These are phyloP conservation scores for Carex sylvatica DNA, from an alignment of 202 grass and related monocot genomes.

Conservation along the genomic window DNA sequence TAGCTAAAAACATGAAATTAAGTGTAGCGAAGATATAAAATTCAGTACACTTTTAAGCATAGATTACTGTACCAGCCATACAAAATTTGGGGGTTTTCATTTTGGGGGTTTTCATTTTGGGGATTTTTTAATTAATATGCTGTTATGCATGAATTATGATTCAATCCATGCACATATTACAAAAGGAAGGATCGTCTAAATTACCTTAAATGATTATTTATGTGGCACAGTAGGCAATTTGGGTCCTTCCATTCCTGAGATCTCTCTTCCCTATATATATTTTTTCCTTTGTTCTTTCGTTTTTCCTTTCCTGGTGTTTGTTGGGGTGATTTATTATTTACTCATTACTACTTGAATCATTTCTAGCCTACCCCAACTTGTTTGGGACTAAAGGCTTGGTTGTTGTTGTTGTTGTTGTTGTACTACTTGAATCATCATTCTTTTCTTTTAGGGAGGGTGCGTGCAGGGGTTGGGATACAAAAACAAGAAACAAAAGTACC, in stretches of 20 bases:
- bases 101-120: background rate
- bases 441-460: no score
- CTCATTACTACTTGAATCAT: background rate
- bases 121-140: conserved; percentile 24
- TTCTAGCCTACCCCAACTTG: no score
- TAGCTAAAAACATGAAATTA: background rate
- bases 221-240: background rate
- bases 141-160: conserved; percentile 6
- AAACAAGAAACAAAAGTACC: background rate
- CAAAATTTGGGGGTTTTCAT: background rate
- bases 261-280: no score
- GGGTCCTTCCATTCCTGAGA: background rate
- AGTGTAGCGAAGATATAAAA: background rate
- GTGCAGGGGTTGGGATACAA: background rate
- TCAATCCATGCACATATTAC: background rate
- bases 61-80: background rate
- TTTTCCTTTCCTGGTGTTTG: background rate
- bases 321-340: background rate
- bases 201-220: background rate
- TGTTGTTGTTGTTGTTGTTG: no score
- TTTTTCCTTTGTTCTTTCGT: background rate
- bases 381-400: no score
- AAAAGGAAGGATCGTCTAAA: background rate
- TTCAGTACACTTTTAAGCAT: background rate
- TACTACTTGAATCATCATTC: background rate